phyloP scores from a whole-genome alignment of 257 asterid genomes.

The Nicotiana benthamiana region DNA sequence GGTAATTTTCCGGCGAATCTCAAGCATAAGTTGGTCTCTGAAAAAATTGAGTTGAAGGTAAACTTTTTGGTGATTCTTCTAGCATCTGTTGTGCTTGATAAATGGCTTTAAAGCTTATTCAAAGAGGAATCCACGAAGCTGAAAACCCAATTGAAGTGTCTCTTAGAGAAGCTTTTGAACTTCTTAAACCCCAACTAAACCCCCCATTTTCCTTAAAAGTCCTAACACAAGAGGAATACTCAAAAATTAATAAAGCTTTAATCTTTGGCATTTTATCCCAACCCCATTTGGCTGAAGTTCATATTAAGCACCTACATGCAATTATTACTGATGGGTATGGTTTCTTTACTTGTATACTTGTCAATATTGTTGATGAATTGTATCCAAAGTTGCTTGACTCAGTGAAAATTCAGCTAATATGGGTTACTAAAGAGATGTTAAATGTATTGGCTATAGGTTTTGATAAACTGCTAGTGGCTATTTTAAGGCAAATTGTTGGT shows the following conservation, averaged over 20 bases:
- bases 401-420: slow-evolving; percentile 47
- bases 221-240: slow-evolving; percentile 50
- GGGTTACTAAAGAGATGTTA: slow-evolving; percentile 53
- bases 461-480: slow-evolving; percentile 58
- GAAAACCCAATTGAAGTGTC: slow-evolving; percentile 49
- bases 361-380: slow-evolving; percentile 46
- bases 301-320: slow-evolving; percentile 67
- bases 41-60: no score
- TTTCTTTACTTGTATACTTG: slow-evolving; percentile 47
- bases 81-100: neutral
- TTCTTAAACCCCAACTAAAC: slow-evolving; percentile 42
- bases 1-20: neutral
- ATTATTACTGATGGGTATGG: slow-evolving; percentile 57
- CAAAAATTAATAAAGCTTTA: slow-evolving; percentile 53
- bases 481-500: slow-evolving; percentile 67
- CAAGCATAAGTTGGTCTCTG: no score
- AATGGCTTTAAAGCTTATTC: slow-evolving; percentile 33
- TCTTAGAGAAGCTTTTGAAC: slow-evolving; percentile 45
- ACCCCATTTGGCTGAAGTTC: slow-evolving; percentile 39
- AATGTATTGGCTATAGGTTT: slow-evolving; percentile 51
- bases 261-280: slow-evolving; percentile 54
- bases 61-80: neutral
- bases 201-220: slow-evolving; percentile 65
- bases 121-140: slow-evolving; percentile 35
- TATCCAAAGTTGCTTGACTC: slow-evolving; percentile 42